Evolutionary conservation across 805 yeast genomes (phyloP).

Genomic region (Schwanniomyces sp.): DNA sequence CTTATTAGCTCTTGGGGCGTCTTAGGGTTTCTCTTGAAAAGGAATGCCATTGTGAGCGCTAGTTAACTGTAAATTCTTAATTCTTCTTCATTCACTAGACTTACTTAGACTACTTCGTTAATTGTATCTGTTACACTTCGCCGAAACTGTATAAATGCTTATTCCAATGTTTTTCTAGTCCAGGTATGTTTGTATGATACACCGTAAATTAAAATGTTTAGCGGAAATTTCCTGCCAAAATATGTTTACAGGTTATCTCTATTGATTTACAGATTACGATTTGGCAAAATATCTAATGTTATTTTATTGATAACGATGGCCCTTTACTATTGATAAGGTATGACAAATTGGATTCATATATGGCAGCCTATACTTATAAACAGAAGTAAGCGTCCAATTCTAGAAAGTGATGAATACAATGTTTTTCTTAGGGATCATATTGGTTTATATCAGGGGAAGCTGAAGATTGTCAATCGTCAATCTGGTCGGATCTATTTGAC

Average conservation of each 20-base stretch:
- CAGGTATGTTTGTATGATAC: background rate
- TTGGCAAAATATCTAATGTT: too few species aligned
- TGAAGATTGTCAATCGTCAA: slow-evolving; percentile 62
- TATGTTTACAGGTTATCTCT: background rate
- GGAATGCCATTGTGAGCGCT: slow-evolving; percentile 65
- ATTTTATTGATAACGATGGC: too few species aligned
- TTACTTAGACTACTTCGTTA: background rate
- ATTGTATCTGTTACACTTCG: too few species aligned
- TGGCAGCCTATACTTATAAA: slow-evolving; percentile 40
- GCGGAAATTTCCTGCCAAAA: background rate
- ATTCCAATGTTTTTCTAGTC: background rate
- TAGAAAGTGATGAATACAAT: slow-evolving; percentile 29
- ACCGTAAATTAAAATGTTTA: background rate
- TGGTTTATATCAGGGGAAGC: slow-evolving; percentile 79
- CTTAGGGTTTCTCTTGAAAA: slow-evolving; percentile 88
- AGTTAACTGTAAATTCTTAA: background rate
- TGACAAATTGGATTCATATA: slow-evolving; percentile 16
- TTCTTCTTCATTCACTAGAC: background rate
- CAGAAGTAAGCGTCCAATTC: slow-evolving; percentile 39
- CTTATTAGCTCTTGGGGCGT: slow-evolving; percentile 84
- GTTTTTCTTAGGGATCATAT: slow-evolving; percentile 39
- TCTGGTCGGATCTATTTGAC: slow-evolving; percentile 81
- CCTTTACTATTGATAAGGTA: background rate
- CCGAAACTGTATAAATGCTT: too few species aligned
- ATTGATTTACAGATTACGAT: background rate